phyloP scores from a whole-genome alignment of 2,329 filamentous ascomycete species.

The Fusarium torulosum region DNA sequence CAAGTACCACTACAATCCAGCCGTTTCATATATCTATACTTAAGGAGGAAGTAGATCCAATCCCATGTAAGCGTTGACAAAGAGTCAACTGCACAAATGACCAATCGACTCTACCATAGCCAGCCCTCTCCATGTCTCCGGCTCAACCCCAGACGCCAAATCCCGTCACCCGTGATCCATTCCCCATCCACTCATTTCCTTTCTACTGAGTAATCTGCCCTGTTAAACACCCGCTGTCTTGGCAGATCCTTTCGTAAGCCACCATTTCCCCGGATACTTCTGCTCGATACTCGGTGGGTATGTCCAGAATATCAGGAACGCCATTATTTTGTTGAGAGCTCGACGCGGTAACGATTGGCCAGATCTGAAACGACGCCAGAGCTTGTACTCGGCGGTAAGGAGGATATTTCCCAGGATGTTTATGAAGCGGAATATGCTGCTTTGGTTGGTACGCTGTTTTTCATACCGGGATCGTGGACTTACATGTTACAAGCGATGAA shows the following conservation, averaged over 20 bases:
- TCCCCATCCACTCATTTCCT: conserved; percentile 12
- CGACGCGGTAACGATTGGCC: conserved; percentile 43
- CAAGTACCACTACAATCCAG: neutral
- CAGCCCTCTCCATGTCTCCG: conserved; percentile 43
- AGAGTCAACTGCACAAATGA: neutral
- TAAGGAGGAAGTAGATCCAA: neutral
- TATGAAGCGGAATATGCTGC: conserved; percentile 55
- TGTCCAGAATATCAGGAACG: conserved; percentile 57
- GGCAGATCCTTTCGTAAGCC: conserved; percentile 27
- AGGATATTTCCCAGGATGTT: conserved; percentile 56
- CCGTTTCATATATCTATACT: neutral
- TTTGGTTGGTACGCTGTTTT: conserved; percentile 4
- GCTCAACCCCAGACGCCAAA: conserved; percentile 30
- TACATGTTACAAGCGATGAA: conserved; percentile 57
- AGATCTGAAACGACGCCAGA: conserved; percentile 54
- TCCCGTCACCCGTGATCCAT: conserved; percentile 32
- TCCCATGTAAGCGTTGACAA: neutral
- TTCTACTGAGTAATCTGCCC: neutral
- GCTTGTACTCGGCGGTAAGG: conserved; percentile 55
- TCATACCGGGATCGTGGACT: conserved; percentile 27
- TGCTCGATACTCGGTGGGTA: conserved; percentile 58
- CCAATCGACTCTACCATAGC: conserved; percentile 1
- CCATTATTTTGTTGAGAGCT: conserved; percentile 47
- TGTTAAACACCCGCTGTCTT: conserved; percentile 5
- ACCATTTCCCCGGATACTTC: conserved; percentile 52